Percentiles rank a stretch among this genome's conserved stretches.
phyloP scores from a whole-genome alignment of 257 asterid genomes.

The Solanum paucissectum region DNA sequence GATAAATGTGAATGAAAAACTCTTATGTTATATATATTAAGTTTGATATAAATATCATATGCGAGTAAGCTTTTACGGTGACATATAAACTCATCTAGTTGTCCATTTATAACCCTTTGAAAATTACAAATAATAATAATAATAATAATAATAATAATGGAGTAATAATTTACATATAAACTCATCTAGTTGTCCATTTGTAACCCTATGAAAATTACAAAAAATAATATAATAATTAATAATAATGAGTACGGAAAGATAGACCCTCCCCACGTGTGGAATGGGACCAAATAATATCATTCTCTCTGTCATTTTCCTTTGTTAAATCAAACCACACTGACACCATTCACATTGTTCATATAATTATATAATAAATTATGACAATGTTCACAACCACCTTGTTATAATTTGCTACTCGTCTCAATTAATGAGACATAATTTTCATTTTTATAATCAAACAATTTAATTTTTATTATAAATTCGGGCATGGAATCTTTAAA shows the following conservation, averaged over 20 bases:
- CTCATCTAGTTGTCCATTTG: background rate
- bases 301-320: background rate
- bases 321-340: background rate
- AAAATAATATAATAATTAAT: background rate
- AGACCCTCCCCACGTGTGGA: background rate
- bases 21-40: background rate
- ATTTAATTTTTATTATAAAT: too few species aligned
- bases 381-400: background rate
- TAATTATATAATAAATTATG: too few species aligned
- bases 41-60: background rate
- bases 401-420: too few species aligned
- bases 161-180: background rate
- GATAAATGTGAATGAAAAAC: background rate
- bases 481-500: background rate
- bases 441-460: too few species aligned
- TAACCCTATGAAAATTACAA: background rate
- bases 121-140: background rate
- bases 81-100: background rate
- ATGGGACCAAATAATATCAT: background rate
- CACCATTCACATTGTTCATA: background rate
- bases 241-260: background rate
- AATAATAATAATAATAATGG: background rate
- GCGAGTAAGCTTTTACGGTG: background rate
- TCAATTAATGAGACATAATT: background rate
- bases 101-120: background rate